These are phyloP conservation scores for Neofusicoccum sp. DNA, from an alignment of 2,329 filamentous ascomycete genomes.

Conservation along the genomic window DNA sequence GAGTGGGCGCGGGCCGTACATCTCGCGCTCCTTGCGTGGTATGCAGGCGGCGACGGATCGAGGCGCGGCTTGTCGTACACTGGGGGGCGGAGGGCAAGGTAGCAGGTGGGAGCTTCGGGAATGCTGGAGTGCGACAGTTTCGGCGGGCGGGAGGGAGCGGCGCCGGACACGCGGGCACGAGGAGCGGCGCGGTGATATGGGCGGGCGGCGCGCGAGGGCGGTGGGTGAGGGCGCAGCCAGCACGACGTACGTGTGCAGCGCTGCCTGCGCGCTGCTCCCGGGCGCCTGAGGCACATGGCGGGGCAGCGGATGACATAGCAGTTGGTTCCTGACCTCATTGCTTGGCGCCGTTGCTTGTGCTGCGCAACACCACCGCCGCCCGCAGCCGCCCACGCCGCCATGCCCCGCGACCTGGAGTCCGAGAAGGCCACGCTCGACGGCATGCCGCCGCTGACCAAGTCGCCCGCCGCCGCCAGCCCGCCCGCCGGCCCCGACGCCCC, in stretches of 20 bases:
- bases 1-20: constrained; percentile 37
- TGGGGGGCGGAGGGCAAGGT: constrained; percentile 6
- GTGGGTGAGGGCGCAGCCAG: constrained; percentile 4
- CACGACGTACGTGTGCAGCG: not conserved
- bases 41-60: constrained; percentile 38
- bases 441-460: constrained; percentile 42
- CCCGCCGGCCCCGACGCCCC: constrained; percentile 24
- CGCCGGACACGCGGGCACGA: not conserved
- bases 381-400: constrained; percentile 25
- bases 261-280: not conserved
- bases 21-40: constrained; percentile 37
- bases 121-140: constrained; percentile 20
- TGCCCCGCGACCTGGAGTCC: constrained; percentile 48
- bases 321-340: no score
- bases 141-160: constrained; percentile 13
- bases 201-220: not conserved
- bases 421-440: constrained; percentile 38
- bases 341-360: not conserved
- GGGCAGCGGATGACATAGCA: no score
- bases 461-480: constrained; percentile 17
- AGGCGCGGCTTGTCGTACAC: constrained; percentile 25
- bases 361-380: not conserved
- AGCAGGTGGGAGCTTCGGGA: constrained; percentile 17
- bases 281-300: not conserved
- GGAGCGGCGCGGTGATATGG: constrained; percentile 4